A percentile compares a stretch with the other conserved stretches of the same genome.
Conservation (phyloP, 2,329 filamentous ascomycete species). For the Pseudophaeomoniella oleicola region DNA sequence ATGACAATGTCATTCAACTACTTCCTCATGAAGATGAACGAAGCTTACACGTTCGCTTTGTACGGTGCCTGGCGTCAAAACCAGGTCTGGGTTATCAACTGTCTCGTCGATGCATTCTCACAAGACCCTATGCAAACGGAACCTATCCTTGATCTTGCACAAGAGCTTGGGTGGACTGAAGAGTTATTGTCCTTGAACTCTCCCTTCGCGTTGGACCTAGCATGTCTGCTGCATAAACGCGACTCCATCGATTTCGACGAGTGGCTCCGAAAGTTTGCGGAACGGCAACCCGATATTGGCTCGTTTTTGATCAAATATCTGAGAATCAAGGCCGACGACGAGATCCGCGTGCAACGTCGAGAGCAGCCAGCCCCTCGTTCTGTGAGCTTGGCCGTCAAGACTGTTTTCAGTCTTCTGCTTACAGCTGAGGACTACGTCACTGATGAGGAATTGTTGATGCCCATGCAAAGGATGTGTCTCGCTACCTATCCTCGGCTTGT, state of each 20-base stretch:
- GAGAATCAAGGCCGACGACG: slow-evolving; percentile 68
- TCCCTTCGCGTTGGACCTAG: slow-evolving; percentile 76
- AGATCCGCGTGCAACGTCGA: slow-evolving; percentile 57
- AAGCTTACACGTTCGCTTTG: slow-evolving; percentile 74
- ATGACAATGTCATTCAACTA: slow-evolving; percentile 49
- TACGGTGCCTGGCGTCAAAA: slow-evolving; percentile 88
- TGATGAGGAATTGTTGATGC: slow-evolving; percentile 55
- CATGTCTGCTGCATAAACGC: slow-evolving; percentile 69
- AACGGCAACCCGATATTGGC: slow-evolving; percentile 53
- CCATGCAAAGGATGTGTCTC: slow-evolving; percentile 75
- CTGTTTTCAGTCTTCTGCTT: slow-evolving; percentile 64
- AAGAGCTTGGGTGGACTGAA: slow-evolving; percentile 72
- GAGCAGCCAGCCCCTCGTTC: slow-evolving; percentile 52
- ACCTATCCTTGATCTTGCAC: slow-evolving; percentile 63
- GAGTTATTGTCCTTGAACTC: slow-evolving; percentile 64
- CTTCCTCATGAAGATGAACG: slow-evolving; percentile 65
- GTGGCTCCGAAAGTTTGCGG: slow-evolving; percentile 62
- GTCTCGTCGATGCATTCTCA: slow-evolving; percentile 64
- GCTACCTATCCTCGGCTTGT: slow-evolving; percentile 87
- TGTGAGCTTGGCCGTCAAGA: slow-evolving; percentile 69
- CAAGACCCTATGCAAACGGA: slow-evolving; percentile 52
- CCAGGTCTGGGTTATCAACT: slow-evolving; percentile 67
- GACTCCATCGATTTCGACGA: slow-evolving; percentile 54
- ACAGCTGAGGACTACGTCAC: slow-evolving; percentile 56
- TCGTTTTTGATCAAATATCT: slow-evolving; percentile 65